phyloP scores from a whole-genome alignment of 208 protist genomes.

The Trypanosoma brucei region DNA sequence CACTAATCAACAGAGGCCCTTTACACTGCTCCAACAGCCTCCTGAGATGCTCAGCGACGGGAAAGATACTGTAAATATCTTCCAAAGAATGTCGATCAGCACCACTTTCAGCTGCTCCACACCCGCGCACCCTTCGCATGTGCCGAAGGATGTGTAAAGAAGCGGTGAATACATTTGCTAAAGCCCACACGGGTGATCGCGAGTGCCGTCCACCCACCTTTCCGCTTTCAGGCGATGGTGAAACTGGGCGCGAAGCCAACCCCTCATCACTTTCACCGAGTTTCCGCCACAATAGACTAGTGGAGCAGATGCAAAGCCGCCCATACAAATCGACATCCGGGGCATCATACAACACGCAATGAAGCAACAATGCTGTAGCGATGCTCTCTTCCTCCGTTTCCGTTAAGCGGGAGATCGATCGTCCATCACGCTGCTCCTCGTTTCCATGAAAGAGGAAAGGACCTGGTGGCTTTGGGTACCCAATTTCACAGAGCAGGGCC shows the following conservation, averaged over 20 bases:
- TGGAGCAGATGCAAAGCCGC: conserved; percentile 17
- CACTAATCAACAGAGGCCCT: neutral
- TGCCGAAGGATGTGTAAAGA: conserved; percentile 15
- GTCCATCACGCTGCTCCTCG: neutral
- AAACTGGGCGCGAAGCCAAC: neutral
- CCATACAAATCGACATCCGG: conserved; percentile 8
- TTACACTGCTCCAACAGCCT: conserved; percentile 5
- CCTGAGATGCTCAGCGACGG: conserved; percentile 10
- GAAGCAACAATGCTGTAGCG: conserved; percentile 7
- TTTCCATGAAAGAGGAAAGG: neutral
- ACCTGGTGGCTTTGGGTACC: neutral
- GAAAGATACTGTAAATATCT: conserved; percentile 2
- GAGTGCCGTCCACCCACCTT: too few relatives aligned
- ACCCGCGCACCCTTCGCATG: conserved; percentile 7
- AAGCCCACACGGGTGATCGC: too few relatives aligned
- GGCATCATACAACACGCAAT: conserved; percentile 16
- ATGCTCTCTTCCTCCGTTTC: conserved; percentile 8
- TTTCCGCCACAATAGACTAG: neutral
- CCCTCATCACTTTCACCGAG: neutral
- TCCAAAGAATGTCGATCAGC: neutral
- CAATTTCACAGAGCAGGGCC: neutral
- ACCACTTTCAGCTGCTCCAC: neutral
- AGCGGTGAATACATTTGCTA: neutral
- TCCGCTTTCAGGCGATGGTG: too few relatives aligned
- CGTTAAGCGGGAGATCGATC: neutral